Base-by-base conservation (phyloP, 176 grass and related monocot species). In the Ensete glaucum region DNA sequence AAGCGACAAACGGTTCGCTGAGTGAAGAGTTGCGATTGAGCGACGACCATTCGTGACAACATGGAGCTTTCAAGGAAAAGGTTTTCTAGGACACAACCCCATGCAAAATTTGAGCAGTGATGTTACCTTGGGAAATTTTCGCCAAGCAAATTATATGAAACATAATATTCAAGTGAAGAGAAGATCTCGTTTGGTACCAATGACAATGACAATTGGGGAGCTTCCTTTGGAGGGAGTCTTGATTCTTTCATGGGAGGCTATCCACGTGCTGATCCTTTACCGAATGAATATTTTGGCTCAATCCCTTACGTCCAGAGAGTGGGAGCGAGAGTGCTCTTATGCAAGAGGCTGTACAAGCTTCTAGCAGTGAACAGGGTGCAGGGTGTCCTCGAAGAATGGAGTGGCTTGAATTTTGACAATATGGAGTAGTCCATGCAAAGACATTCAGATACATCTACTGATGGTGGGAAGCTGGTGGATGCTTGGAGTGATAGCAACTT, bases 271-370 rank as follows among this genome's bases (percentile, higher is more conserved):
- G 90, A 75, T 73, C 76, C 87, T 80, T 82, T 81, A 75, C 78
- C 80, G 53, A 90, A 81, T 84, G 83, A 82, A 76, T 86, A 85
- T 67, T 76, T 79, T 77, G 85, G 87, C 52, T 75, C 81, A 77
- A 80, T 85, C 69, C 81, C 90, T 77, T 90, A 90, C 78, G 56
- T 87, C 23, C 88, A 91, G 78, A 91, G 78, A 87, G 90, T 73
- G 90, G 94, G 74, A 98, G 90, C 67, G 91, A 90, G 94, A 98
- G 94, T 72, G 88, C 94, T 53, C 90, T 98, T 76, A 93, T 98
- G 94, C 94, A 98, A 81, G 88, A 98, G 49, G 90, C 94, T 1
- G 64, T 98, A 71, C 88, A 98, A 77, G 85, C 80, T 78, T 88
- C 90, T 56, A 87, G 81, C 77, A 98, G 88, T 82, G 86, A 93